Conservation (phyloP, 2,329 filamentous ascomycete species). For the Botrytis pseudocinerea region DNA sequence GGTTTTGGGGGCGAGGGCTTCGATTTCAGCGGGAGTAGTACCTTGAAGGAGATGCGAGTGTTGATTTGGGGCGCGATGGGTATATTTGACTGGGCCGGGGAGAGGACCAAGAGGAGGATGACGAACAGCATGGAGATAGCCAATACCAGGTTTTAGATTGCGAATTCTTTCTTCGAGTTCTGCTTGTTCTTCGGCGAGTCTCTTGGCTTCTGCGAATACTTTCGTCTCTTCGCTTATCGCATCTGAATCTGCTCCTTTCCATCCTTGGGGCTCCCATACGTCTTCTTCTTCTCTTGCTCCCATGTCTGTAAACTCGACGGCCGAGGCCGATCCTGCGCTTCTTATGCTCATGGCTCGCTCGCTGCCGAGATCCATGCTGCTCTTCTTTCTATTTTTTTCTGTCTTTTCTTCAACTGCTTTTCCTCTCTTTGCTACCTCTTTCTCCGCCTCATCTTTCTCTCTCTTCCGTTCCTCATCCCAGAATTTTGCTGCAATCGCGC, state of each 20-base stretch:
- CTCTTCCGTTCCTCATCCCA: not conserved
- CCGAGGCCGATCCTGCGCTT: not conserved
- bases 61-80: not conserved
- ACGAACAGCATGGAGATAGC: not conserved
- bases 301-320: not conserved
- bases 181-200: not conserved
- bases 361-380: not conserved
- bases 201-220: not conserved
- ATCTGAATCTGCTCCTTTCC: not conserved
- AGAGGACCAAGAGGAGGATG: not conserved
- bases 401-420: not conserved
- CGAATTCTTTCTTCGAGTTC: not conserved
- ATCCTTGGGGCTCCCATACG: accelerated
- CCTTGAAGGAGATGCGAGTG: not conserved
- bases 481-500: not conserved
- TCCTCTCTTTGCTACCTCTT: not conserved
- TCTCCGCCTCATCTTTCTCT: not conserved
- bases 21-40: not conserved
- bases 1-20: not conserved
- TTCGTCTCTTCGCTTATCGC: not conserved
- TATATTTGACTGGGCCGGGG: not conserved
- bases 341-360: not conserved
- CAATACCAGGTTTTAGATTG: not conserved
- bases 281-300: not conserved
- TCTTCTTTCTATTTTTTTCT: not conserved